Evolutionary conservation across 1,284 basidiomycete genomes (phyloP), one percentile per base, ranked within the genome.

Genomic region (Apiotrichum brassicae): DNA sequence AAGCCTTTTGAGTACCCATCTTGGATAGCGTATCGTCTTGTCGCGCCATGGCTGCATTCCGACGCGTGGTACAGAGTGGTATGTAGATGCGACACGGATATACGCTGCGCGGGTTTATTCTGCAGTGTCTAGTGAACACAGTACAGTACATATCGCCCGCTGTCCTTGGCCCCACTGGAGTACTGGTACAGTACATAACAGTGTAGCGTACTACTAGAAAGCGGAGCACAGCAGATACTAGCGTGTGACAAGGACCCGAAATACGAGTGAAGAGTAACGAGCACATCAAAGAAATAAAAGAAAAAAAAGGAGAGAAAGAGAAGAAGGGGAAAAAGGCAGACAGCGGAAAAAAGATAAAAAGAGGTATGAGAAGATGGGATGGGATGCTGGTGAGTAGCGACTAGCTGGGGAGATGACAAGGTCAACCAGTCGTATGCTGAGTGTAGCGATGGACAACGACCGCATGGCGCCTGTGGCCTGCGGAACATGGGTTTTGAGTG

Each of bases 291-390:
- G 23, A 20, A 33, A 18, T 11, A 23, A 11, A 37, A 24, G 30
- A 30, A 35, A 5, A 25, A 28, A n/a, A 22, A 37, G 25, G 25
- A 18, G 34, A 39, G 26, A 26, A 13, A 19, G 30, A 33, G 38
- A 22, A 37, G 35, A 25, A n/a, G 19, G 36, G 36, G 43, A 30
- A n/a, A 35, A 9, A 38, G 22, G 43, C 6, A 19, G 38, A 39
- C n/a, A 37, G 37, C 28, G n/a, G 33, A 43, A 52, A 20, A 35
- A 41, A 46, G 25, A 43, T 11, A 43, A 43, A 43, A 28, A 40
- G 34, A 45, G 46, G 37, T 39, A 32, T 24, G 32, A 32, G 22
- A 43, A 41, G 54, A 45, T 43, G 38, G 45, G 43, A 41, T 47
- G 30, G 24, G 32, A 37, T 33, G 46, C 44, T 30, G 45, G 4